Percentiles rank a stretch among this genome's conserved stretches.
phyloP scores from a whole-genome alignment of 306 rosid genomes.

The Lathyrus aphaca region DNA sequence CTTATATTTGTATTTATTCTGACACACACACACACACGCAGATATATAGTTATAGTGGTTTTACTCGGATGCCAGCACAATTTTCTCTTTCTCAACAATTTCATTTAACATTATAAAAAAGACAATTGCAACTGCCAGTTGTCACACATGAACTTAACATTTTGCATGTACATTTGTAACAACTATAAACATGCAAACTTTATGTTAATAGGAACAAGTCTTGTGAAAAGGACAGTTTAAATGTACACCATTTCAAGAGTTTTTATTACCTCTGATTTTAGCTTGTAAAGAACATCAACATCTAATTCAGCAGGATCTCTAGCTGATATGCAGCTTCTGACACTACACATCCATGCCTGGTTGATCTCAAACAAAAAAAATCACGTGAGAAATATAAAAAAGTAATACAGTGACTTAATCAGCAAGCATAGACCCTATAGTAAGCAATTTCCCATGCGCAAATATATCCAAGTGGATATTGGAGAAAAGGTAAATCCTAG shows the following conservation, averaged over 20 bases:
- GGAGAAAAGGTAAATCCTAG: too few species aligned
- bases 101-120: conserved; percentile 16
- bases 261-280: conserved; percentile 71
- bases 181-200: conserved; percentile 15
- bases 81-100: conserved; percentile 20
- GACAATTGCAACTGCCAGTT: background rate
- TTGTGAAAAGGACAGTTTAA: conserved; percentile 22
- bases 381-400: conserved; percentile 30
- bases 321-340: conserved; percentile 60
- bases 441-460: conserved; percentile 27
- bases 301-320: conserved; percentile 57
- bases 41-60: background rate
- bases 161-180: conserved; percentile 10
- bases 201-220: conserved; percentile 30
- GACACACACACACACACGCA: background rate
- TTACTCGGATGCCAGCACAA: background rate
- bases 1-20: background rate
- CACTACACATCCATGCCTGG: conserved; percentile 70
- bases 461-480: background rate
- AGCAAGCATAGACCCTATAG: conserved; percentile 20
- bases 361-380: conserved; percentile 35
- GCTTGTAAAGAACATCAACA: conserved; percentile 62
- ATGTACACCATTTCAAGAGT: conserved; percentile 26
- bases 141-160: conserved; percentile 27
- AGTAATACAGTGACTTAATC: conserved; percentile 8